These are phyloP conservation scores for Metschnikowia orientalis DNA, from an alignment of 805 yeast genomes.

Conservation along the genomic window DNA sequence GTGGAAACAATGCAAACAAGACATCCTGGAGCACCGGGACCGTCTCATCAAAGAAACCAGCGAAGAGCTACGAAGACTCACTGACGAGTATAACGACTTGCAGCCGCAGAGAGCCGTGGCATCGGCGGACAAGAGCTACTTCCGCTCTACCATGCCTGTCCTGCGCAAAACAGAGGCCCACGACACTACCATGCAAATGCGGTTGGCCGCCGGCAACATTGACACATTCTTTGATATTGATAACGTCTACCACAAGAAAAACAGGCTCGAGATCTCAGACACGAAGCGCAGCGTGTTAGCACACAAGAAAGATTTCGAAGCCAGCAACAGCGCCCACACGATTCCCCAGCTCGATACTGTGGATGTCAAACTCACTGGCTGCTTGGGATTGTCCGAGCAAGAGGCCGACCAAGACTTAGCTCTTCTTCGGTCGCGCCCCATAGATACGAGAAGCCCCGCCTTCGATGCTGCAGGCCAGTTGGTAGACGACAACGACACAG, in stretches of 20 bases:
- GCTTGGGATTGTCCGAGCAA: constrained; percentile 12
- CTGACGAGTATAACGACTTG: constrained; percentile 28
- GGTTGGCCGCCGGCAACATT: constrained; percentile 13
- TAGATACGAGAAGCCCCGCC: too few species aligned
- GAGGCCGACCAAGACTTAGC: constrained; percentile 15
- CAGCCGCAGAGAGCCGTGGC: constrained; percentile 13
- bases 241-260: constrained; percentile 24
- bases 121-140: constrained; percentile 19
- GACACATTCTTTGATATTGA: constrained; percentile 21
- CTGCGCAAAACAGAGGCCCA: constrained; percentile 12
- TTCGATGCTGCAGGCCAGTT: too few species aligned
- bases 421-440: constrained; percentile 6
- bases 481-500: too few species aligned
- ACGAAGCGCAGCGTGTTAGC: constrained; percentile 18
- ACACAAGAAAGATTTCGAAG: constrained; percentile 3
- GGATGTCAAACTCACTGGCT: constrained; percentile 12
- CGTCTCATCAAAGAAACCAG: constrained; percentile 24
- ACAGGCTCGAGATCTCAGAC: constrained; percentile 31
- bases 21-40: constrained; percentile 23
- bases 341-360: constrained; percentile 16
- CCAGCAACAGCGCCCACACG: constrained; percentile 8
- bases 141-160: constrained; percentile 24
- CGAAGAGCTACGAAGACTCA: constrained; percentile 24
- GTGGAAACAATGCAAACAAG: constrained; percentile 33
- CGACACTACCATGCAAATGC: constrained; percentile 8